Evolutionary conservation across 2,329 filamentous ascomycete genomes (phyloP).

Genomic region (Colletotrichum salicis): DNA sequence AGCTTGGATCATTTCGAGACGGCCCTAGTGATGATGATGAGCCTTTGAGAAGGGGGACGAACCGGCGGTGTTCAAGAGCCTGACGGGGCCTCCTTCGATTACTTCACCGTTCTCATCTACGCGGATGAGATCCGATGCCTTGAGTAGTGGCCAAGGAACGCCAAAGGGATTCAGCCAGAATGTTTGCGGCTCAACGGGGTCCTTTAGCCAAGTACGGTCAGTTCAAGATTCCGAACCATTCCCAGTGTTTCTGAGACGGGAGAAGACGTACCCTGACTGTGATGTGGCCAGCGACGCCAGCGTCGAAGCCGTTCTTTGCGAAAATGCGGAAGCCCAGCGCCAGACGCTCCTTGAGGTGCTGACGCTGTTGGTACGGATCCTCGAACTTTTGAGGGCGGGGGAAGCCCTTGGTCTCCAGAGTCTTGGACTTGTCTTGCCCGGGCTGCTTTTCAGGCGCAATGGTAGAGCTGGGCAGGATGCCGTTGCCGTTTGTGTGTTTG

Average conservation of each 20-base stretch:
- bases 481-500: constrained; percentile 21
- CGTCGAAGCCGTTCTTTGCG: constrained; percentile 66
- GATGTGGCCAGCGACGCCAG: constrained; percentile 74
- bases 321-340: constrained; percentile 68
- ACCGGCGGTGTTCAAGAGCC: constrained; percentile 32
- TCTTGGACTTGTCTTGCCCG: neutral
- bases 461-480: neutral
- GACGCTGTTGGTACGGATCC: constrained; percentile 53
- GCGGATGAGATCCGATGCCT: constrained; percentile 73
- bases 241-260: neutral
- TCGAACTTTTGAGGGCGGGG: constrained; percentile 36
- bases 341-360: constrained; percentile 64
- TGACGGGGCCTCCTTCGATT: constrained; percentile 65
- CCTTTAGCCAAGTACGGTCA: constrained; percentile 10
- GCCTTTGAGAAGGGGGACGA: neutral
- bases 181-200: constrained; percentile 68
- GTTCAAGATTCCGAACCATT: too few species aligned
- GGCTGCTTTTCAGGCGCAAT: neutral
- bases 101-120: constrained; percentile 71
- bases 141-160: constrained; percentile 70
- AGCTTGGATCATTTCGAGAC: neutral
- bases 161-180: constrained; percentile 78
- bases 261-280: constrained; percentile 56
- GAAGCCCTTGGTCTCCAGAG: neutral
- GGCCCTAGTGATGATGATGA: too few species aligned